Evolutionary conservation across 1,284 basidiomycete genomes (phyloP), one percentile per base, ranked within the genome.

Genomic region (Cutaneotrichosporon sp.): DNA sequence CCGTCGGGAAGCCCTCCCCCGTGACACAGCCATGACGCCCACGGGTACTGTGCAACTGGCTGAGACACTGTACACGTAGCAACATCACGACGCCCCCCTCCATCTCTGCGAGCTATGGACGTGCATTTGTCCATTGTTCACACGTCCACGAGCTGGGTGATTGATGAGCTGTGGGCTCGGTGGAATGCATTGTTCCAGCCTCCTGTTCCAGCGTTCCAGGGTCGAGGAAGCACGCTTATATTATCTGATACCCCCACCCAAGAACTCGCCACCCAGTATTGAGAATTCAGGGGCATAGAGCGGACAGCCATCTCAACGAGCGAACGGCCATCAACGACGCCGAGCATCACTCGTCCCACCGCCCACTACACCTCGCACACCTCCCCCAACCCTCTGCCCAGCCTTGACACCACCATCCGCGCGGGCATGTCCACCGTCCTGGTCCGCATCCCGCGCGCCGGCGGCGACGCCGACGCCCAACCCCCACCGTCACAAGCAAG

Each of bases 381-480:
- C 45, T 22, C 14, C 4, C 4, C 36, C 36, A 42, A 42, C 36
- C 36, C 43, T 45, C 18, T 8, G 4, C 22, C 18, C 1, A 8
- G 8, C 18, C 18, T 20, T n/a, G n/a, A n/a, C n/a, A n/a, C n/a
- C n/a, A n/a, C n/a, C 20, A 20, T 11, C 18, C 18, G 20, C 43
- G 43, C 16, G 10, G 43, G 14, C 24, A 50, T 50, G 47, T 22
- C 34, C 43, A 60, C 58, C 9, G 50, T 46, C 16, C 54, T 43
- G 25, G 36, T 63, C 36, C 53, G 20, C 29, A 59, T 63, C 25
- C 36, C 56, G 1, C 20, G 14, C 33, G 29, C 20, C 16, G 13
- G 24, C 7, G 27, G 49, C 11, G 49, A 25, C 8, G 38, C 2
- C 7, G 38, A 18, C 18, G 18, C 7, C 38, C 7, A 42, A 9